Evolutionary conservation across 2,329 filamentous ascomycete genomes (phyloP), one percentile per base, ranked within the genome.

Genomic region (Chaetomiaceae sp.): DNA sequence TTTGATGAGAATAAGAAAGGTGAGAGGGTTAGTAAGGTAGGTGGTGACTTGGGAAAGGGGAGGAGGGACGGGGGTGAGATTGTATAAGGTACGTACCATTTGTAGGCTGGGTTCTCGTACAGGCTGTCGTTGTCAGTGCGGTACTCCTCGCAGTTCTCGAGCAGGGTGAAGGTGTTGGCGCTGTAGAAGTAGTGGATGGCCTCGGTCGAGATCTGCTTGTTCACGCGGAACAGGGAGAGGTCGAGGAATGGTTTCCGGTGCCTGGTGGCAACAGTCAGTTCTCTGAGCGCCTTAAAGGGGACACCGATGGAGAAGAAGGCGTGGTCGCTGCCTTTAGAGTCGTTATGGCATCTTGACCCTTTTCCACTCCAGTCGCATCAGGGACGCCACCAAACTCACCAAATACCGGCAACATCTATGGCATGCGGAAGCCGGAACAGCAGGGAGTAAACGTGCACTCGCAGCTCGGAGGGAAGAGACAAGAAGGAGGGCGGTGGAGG

Each of bases 131-230:
- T 9, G 15, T 42, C 27, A 3, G 14, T 2, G 7, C 1, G 14
- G 25, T 23, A 6, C 2, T 12, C 19, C 14, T 42, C 47, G 47
- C 37, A 34, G 6, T 9, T 15, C 29, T 51, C 47, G 5, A 51
- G 29, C 22, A 51, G 9, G n/a, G 20, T 19, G 22, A 51, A 51
- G 15, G 47, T 44, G 33, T 51, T 51, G 22, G 14, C n/a, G 14
- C 39, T 37, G 39, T 51, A 51, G 14, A 51, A 37, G 39, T 29
- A 51, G 31, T 37, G 31, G 15, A 31, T n/a, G n/a, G 39, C 36
- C 25, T 48, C 46, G 25, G 11, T 12, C 8, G 36, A 23, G 36
- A 48, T 19, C 11, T 14, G 25, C 25, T 40, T 40, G 46, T 19
- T 48, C 9, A 31, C 46, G 11, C 46, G 46, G 34, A 48, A 15